Base-by-base conservation (phyloP, 2,329 filamentous ascomycete genomes). In the Ophiostoma angusticollis region DNA sequence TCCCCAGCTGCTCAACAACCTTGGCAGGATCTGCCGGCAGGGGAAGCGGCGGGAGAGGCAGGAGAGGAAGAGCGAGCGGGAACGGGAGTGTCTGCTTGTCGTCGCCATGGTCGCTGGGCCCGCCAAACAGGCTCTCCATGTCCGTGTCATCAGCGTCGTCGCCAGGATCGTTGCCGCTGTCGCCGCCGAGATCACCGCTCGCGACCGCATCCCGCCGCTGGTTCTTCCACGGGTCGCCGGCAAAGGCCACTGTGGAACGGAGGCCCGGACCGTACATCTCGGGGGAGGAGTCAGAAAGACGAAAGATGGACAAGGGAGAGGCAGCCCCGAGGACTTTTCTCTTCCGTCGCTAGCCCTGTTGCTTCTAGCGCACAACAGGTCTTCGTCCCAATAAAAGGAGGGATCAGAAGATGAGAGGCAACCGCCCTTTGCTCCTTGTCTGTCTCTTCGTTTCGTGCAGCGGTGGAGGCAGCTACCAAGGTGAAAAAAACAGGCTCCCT, bases 121-220 rank as follows among this genome's bases (percentile, higher is more conserved):
- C 18, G 34, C 37, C 41, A 37, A 43, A 37, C 30, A 43, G 37
- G 23, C 34, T 31, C 19, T 33, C 37, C 34, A 40, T 37, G 14
- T 43, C 41, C 34, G 19, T 30, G 33, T 40, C 33, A 21, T 5
- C 9, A 5, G 18, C 31, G 14, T 16, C 28, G 11, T 30, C 19
- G 19, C 19, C 31, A 9, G 3, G 19, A 9, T 9, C 23, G 18
- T 14, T 18, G 5, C 12, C 14, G 9, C 14, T n/a, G 38, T 17
- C 32, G 17, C 5, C 16, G 17, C 12, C 21, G 14, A 13, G 11
- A 19, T 18, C 12, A 22, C 11, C 30, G 24, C 37, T 16, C 22
- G 22, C 28, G 8, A 5, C 12, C 35, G 16, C 12, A 19, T 9
- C 30, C 30, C 17, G 17, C 30, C 29, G 22, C 37, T 39, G 29